phyloP scores from a whole-genome alignment of 2,329 filamentous ascomycete genomes.

The Chaetomium olivaceum region DNA sequence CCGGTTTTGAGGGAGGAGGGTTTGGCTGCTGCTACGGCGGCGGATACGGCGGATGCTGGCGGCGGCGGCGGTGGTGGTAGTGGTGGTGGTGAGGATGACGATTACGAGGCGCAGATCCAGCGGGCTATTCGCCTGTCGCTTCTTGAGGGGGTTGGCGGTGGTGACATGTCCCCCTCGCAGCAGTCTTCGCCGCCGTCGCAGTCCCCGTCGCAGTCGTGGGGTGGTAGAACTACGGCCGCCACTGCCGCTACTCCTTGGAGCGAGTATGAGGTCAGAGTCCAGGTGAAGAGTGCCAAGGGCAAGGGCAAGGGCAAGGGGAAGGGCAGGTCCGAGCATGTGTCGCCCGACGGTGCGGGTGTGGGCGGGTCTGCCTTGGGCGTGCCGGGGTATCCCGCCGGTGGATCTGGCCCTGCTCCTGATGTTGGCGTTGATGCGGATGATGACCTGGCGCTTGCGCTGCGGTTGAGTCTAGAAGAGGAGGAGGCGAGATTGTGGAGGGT shows the following conservation, averaged over 20 bases:
- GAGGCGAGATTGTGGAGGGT: constrained; percentile 39
- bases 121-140: constrained; percentile 63
- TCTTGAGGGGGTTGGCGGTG: constrained; percentile 56
- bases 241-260: too few species aligned
- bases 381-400: not conserved
- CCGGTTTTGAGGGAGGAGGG: constrained; percentile 37
- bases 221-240: not conserved
- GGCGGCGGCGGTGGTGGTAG: constrained; percentile 31
- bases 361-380: not conserved
- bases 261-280: constrained; percentile 49
- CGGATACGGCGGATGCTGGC: constrained; percentile 56
- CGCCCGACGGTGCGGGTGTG: constrained; percentile 13
- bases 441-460: constrained; percentile 61
- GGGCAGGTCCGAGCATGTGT: constrained; percentile 37
- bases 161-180: constrained; percentile 37
- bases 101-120: constrained; percentile 63
- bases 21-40: constrained; percentile 43
- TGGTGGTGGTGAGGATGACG: constrained; percentile 47
- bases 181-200: not conserved
- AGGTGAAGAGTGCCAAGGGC: constrained; percentile 53
- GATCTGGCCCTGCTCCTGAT: not conserved
- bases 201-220: constrained; percentile 38
- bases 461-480: constrained; percentile 60
- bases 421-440: constrained; percentile 45
- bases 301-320: constrained; percentile 38